phyloP scores from a whole-genome alignment of 1,139 yeast genomes.

The Geotrichum restrictum region DNA sequence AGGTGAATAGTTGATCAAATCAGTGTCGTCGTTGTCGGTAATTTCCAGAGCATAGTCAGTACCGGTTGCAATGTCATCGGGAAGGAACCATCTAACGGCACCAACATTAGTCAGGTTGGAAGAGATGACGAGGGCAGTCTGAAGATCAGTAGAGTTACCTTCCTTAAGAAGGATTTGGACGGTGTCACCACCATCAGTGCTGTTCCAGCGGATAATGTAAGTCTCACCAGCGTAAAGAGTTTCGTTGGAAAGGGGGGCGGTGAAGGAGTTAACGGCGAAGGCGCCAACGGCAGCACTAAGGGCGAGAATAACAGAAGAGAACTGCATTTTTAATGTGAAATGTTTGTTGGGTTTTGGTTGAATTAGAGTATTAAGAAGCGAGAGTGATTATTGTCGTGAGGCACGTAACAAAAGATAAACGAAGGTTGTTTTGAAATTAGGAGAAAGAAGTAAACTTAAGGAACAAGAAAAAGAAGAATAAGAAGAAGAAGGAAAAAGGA shows the following conservation, averaged over 20 bases:
- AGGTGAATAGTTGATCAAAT: constrained; percentile 39
- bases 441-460: background rate
- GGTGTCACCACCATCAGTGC: constrained; percentile 35
- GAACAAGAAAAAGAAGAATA: background rate
- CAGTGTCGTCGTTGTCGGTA: constrained; percentile 29
- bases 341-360: background rate
- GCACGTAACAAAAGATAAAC: background rate
- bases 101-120: constrained; percentile 38
- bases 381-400: background rate
- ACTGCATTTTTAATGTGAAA: constrained; percentile 16
- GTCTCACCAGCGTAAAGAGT: constrained; percentile 36
- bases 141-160: constrained; percentile 36
- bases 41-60: constrained; percentile 38
- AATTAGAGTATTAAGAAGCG: background rate
- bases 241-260: constrained; percentile 33
- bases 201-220: constrained; percentile 38
- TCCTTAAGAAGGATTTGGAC: constrained; percentile 35
- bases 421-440: background rate
- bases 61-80: constrained; percentile 35
- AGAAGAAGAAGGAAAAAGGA: background rate
- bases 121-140: constrained; percentile 38
- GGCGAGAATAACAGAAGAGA: constrained; percentile 25
- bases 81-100: constrained; percentile 41
- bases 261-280: constrained; percentile 32
- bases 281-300: constrained; percentile 25